phyloP scores from a whole-genome alignment of 495 filamentous ascomycete genomes.

The Neurospora hispaniola region DNA sequence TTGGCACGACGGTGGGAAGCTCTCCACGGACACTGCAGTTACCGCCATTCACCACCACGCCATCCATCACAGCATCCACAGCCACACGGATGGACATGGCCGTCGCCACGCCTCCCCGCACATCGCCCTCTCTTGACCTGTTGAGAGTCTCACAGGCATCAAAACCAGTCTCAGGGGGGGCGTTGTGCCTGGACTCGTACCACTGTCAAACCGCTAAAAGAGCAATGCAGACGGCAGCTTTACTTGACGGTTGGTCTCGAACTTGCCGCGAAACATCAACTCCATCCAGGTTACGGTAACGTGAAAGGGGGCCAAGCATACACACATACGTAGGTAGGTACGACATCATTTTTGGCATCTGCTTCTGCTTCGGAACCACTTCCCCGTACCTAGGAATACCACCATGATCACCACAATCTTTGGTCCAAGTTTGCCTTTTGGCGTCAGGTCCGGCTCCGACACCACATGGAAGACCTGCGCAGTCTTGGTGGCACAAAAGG shows the following conservation, averaged over 20 bases:
- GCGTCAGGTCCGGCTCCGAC: neutral
- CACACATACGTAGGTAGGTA: too few relatives aligned
- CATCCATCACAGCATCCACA: neutral
- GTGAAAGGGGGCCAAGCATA: neutral
- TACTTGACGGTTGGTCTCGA: neutral
- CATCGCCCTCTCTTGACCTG: neutral
- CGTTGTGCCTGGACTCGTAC: neutral
- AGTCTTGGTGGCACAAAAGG: slow-evolving; percentile 2
- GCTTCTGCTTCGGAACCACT: neutral
- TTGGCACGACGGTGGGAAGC: neutral
- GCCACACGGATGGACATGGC: neutral
- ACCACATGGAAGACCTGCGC: neutral
- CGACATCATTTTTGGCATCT: neutral
- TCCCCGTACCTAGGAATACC: neutral
- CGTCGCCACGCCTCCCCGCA: neutral
- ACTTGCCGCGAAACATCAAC: neutral
- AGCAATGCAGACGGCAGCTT: neutral
- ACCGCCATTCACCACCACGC: neutral
- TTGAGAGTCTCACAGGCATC: neutral
- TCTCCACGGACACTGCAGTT: neutral
- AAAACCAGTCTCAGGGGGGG: neutral
- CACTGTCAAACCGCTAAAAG: neutral
- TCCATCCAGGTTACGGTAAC: neutral
- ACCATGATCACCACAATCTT: neutral
- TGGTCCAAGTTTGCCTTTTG: neutral